Evolutionary conservation across 2,329 filamentous ascomycete genomes (phyloP).

Genomic region (Teratosphaeria pseudoeucalypti): DNA sequence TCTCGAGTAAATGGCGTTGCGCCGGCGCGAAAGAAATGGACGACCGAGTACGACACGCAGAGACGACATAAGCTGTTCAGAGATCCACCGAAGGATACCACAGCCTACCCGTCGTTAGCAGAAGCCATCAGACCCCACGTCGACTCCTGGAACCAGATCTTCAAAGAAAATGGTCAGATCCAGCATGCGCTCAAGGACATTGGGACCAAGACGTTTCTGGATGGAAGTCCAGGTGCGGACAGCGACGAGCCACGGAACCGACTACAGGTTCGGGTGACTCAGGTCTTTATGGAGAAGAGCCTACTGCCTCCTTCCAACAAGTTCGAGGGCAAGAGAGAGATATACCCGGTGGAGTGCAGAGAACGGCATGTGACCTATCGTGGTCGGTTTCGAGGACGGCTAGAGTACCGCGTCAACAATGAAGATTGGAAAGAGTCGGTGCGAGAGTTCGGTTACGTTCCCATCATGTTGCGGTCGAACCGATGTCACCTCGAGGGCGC

Average conservation of each 20-base stretch:
- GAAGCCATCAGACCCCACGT: conserved; percentile 84
- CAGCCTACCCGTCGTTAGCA: conserved; percentile 78
- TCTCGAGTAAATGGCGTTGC: conserved; percentile 19
- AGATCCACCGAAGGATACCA: conserved; percentile 76
- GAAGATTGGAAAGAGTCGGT: conserved; percentile 73
- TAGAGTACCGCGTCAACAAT: conserved; percentile 81
- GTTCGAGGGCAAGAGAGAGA: conserved; percentile 69
- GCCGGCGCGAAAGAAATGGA: conserved; percentile 62
- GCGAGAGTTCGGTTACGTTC: conserved; percentile 77
- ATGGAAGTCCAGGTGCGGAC: conserved; percentile 53
- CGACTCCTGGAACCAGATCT: conserved; percentile 88
- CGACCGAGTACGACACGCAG: conserved; percentile 74
- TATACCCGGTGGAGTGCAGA: conserved; percentile 85
- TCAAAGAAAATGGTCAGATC: conserved; percentile 61
- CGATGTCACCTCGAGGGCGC: conserved; percentile 82
- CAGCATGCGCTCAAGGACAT: conserved; percentile 76
- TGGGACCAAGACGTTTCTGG: conserved; percentile 76
- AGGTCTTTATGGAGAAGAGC: conserved; percentile 74
- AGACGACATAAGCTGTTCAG: conserved; percentile 81
- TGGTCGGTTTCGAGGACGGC: conserved; percentile 69
- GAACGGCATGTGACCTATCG: conserved; percentile 88
- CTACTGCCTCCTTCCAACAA: conserved; percentile 74
- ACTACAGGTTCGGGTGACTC: conserved; percentile 66
- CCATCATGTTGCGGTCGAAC: conserved; percentile 89
- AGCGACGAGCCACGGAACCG: conserved; percentile 52